phyloP scores from a whole-genome alignment of 1,284 basidiomycete species.

The Apiotrichum montevideense region DNA sequence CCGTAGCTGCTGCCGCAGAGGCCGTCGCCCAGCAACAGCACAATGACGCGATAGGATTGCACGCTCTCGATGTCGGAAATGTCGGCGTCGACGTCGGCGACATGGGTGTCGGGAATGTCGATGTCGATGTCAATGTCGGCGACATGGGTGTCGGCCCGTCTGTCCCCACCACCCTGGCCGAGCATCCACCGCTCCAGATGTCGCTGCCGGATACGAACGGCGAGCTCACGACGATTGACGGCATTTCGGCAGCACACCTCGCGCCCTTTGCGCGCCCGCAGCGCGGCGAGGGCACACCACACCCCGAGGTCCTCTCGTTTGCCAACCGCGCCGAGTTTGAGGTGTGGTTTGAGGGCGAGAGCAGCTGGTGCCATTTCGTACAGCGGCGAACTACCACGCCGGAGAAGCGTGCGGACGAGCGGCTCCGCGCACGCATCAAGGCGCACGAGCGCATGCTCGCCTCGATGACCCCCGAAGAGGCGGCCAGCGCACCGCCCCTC shows the following conservation, averaged over 20 bases:
- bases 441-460: constrained; percentile 28
- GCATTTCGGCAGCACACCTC: constrained; percentile 9
- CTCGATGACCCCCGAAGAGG: constrained; percentile 35
- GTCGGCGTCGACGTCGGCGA: not conserved
- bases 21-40: constrained; percentile 5
- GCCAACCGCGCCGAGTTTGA: constrained; percentile 28
- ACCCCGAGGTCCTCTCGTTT: constrained; percentile 31
- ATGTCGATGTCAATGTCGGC: too few species aligned
- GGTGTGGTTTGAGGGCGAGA: constrained; percentile 39
- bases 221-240: not conserved
- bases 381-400: constrained; percentile 42
- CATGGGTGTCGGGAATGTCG: too few species aligned
- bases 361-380: constrained; percentile 45
- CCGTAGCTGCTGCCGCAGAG: constrained; percentile 18
- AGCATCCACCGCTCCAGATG: not conserved
- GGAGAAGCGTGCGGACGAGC: constrained; percentile 39
- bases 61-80: not conserved
- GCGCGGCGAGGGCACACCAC: constrained; percentile 27
- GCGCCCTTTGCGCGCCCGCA: constrained; percentile 31
- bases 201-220: not conserved
- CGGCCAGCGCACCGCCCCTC: constrained; percentile 28
- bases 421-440: constrained; percentile 37
- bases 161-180: not conserved
- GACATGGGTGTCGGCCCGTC: too few species aligned
- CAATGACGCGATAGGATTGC: not conserved